A percentile compares a stretch with the other conserved stretches of the same genome.
These are phyloP conservation scores for Ganoderma multipileum DNA, from an alignment of 1,284 basidiomycete species.

Conservation along the genomic window DNA sequence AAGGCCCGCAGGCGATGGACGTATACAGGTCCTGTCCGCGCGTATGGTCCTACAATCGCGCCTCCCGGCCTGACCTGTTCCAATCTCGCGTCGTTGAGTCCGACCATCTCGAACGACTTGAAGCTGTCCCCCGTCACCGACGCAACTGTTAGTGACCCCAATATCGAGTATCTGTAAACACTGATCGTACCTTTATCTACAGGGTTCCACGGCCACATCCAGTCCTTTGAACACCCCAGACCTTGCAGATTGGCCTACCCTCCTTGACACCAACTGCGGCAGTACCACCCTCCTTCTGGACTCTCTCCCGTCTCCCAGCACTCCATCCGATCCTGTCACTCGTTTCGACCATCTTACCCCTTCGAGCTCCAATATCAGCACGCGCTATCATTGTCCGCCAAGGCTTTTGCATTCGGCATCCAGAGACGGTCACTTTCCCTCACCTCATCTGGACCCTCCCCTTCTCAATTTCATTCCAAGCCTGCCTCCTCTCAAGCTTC, in stretches of 20 bases:
- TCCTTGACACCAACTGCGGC: background rate
- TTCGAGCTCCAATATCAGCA: background rate
- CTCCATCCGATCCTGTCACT: background rate
- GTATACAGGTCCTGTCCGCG: slow-evolving; percentile 14
- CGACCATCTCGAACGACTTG: slow-evolving; percentile 23
- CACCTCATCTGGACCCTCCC: slow-evolving; percentile 31
- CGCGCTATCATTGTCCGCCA: background rate
- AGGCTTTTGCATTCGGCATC: slow-evolving; percentile 6
- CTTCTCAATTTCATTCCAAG: slow-evolving; percentile 30
- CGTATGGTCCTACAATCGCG: background rate
- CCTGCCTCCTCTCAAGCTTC: slow-evolving; percentile 31
- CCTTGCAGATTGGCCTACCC: slow-evolving; percentile 22
- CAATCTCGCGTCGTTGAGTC: slow-evolving; percentile 18
- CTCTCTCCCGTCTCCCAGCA: background rate
- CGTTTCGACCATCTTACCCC: slow-evolving; percentile 8
- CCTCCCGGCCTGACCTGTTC: slow-evolving; percentile 12
- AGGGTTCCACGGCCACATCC: slow-evolving; percentile 24
- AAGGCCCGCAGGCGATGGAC: slow-evolving; percentile 26
- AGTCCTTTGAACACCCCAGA: slow-evolving; percentile 29
- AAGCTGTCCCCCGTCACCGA: slow-evolving; percentile 30
- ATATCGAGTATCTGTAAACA: background rate
- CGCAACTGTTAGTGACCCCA: slow-evolving; percentile 19
- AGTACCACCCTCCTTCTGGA: background rate
- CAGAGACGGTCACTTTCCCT: slow-evolving; percentile 16
- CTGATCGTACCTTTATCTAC: background rate